Base-by-base conservation (phyloP, 225 moss, liverwort and hornwort species). In the Anthoceros angustus region DNA sequence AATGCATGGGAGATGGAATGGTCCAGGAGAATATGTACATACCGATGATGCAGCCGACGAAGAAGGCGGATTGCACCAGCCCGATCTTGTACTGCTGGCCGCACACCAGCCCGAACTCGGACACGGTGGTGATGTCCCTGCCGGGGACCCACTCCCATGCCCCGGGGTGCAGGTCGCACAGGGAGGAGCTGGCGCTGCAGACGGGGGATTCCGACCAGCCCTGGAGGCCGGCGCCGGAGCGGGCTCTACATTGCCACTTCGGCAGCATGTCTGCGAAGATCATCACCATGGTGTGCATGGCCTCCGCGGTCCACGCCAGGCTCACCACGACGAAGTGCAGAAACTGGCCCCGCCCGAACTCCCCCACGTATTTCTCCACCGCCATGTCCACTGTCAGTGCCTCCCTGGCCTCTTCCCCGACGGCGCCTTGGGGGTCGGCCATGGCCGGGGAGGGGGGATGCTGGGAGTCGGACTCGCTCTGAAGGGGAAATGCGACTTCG, bases 1-100 rank as follows among this genome's bases (percentile, higher is more conserved):
- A 18, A 6, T n/a, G 5, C 25, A 10, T 64, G 43, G 16, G 23
- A 63, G 41, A 40, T 8, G 8, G 26, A 42, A 12, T 43, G 25
- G 45, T n/a, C 43, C 18, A 1, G 39, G 7, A 23, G 14, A 15
- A 8, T 15, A 26, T 14, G 25, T 66, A 41, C 74, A 72, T 74
- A 89, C 89, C 89, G 24, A 84, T 39, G 55, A 89, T 74, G 40
- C 74, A 70, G 46, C 92, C 89, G 25, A 84, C 42, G 63, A 89
- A 93, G 73, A 87, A 85, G 9, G 78, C 67, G 3, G 82, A 77
- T 62, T 86, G 83, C 0, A 78, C 83, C 25, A 92, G 76, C 25
- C 85, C 87, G 43, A 77, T 80, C 80, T 93, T 93, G 70, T 93
- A 89, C 48, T 83, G 83, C 2, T 89, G 73, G 32, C 85, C 92